Evolutionary conservation across 2,329 filamentous ascomycete species (phyloP).

Genomic region (Domatiomyces catenatus): DNA sequence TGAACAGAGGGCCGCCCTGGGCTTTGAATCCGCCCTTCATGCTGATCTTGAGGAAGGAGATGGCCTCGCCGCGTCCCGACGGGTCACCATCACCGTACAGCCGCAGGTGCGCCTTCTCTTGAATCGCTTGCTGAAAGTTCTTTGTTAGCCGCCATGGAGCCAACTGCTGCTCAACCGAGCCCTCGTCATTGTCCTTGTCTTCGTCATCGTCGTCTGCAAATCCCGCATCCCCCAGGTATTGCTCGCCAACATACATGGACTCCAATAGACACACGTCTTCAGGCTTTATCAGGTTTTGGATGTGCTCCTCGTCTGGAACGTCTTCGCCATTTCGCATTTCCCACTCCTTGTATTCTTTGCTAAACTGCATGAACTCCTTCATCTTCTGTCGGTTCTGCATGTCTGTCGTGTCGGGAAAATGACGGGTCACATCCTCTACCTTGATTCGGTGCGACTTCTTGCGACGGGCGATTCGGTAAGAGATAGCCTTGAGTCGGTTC

Average conservation of each 20-base stretch:
- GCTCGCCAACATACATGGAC: conserved; percentile 89
- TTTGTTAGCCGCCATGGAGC: conserved; percentile 95
- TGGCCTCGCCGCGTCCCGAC: conserved; percentile 79
- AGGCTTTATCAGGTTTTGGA: conserved; percentile 80
- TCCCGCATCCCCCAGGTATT: conserved; percentile 79
- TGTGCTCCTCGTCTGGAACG: conserved; percentile 62
- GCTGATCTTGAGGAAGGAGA: conserved; percentile 92
- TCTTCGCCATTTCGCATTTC: conserved; percentile 56
- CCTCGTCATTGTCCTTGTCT: conserved; percentile 44
- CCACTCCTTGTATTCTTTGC: conserved; percentile 81
- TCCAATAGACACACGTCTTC: conserved; percentile 92
- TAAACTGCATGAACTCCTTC: conserved; percentile 87
- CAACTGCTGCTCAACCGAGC: conserved; percentile 72
- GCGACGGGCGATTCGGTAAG: conserved; percentile 72
- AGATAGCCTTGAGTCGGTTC: conserved; percentile 90
- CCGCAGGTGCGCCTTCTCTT: conserved; percentile 91
- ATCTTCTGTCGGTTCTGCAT: conserved; percentile 93
- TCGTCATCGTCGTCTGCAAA: conserved; percentile 48
- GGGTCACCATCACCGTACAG: conserved; percentile 91
- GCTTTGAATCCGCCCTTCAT: conserved; percentile 98
- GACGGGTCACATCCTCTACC: conserved; percentile 73
- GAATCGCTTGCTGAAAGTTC: conserved; percentile 85
- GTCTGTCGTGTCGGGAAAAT: conserved; percentile 84
- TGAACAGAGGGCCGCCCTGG: conserved; percentile 73
- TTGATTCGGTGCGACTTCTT: conserved; percentile 54